Base-by-base conservation (phyloP, 2,329 filamentous ascomycete genomes). In the Sclerotinia borealis region DNA sequence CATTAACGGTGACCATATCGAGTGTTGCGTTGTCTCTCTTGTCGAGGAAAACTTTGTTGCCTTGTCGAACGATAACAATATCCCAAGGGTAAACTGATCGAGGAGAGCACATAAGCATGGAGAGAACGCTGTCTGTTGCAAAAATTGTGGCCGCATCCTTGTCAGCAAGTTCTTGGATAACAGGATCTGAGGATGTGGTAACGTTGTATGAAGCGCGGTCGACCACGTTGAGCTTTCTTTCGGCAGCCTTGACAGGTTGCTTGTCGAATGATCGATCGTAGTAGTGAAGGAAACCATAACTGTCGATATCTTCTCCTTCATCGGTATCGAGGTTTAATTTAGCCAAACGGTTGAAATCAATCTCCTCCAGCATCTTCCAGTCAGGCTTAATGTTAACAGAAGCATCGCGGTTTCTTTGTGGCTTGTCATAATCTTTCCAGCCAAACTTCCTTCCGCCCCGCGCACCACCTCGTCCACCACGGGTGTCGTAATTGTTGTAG, bases 391-490 rank as follows among this genome's bases (percentile, higher is more conserved):
- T 92, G 80, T 93, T 93, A 75, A 99, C 91, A 41, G 92, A 96
- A 13, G 93, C 90, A 80, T 99, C 95, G 66, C 95, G 91, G 79
- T 96, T 97, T 74, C 95, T 89, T 77, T 93, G 86, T 66, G 95
- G 95, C 87, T 98, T 98, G 81, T 99, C 95, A 76, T 92, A 96
- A 77, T 99, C 95, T 80, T 95, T 96, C 93, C 95, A 98, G 76
- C 95, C 95, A 74, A 97, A 97, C 71, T 95, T 87, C 70, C 95
- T 89, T 59, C 91, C 90, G 66, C 91, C 87, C 68, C 90, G 81
- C 51, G 87, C 86, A 72, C 88, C 87, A 61, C 87, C 83, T 65
- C 83, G 82, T 63, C 92, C 85, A 39, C 87, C 89, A 54, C 89
- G 87, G 67, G 87, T 83, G 74, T 85, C 85, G 73, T 95, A 90